These are phyloP conservation scores for Balakata baccata DNA, from an alignment of 345 rosid genomes.

Conservation along the genomic window DNA sequence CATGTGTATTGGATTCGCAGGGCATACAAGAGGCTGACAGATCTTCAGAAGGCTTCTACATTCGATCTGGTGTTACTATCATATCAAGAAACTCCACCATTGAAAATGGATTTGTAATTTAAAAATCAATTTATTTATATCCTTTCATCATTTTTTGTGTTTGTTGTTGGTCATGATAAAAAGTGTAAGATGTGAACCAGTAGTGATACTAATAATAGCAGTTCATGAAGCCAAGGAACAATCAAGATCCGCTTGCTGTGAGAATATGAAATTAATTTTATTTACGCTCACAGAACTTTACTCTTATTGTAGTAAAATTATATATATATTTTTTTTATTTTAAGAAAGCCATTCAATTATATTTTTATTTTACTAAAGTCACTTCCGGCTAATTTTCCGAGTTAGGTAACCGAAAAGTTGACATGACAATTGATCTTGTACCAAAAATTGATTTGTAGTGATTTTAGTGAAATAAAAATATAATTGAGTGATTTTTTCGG, in stretches of 20 bases:
- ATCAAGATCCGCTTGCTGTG: neutral
- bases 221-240: too few relatives aligned
- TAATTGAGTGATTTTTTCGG: too few relatives aligned
- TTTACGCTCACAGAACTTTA: too few relatives aligned
- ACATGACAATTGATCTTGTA: too few relatives aligned
- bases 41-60: slow-evolving; percentile 75
- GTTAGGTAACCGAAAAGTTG: too few relatives aligned
- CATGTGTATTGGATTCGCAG: slow-evolving; percentile 33
- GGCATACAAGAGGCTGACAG: slow-evolving; percentile 87
- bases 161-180: neutral
- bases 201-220: neutral
- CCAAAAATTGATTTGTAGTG: too few relatives aligned
- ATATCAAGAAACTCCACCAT: slow-evolving; percentile 61
- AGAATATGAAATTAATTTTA: neutral
- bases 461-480: too few relatives aligned
- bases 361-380: too few relatives aligned
- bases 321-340: too few relatives aligned
- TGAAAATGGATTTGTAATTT: slow-evolving; percentile 66
- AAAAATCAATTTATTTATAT: slow-evolving; percentile 16
- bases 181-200: neutral
- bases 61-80: slow-evolving; percentile 71
- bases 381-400: too few relatives aligned
- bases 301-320: too few relatives aligned
- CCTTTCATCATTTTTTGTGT: slow-evolving; percentile 16
- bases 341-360: too few relatives aligned